These are phyloP conservation scores for Camelina hispida DNA, from an alignment of 345 rosid species.

Conservation along the genomic window DNA sequence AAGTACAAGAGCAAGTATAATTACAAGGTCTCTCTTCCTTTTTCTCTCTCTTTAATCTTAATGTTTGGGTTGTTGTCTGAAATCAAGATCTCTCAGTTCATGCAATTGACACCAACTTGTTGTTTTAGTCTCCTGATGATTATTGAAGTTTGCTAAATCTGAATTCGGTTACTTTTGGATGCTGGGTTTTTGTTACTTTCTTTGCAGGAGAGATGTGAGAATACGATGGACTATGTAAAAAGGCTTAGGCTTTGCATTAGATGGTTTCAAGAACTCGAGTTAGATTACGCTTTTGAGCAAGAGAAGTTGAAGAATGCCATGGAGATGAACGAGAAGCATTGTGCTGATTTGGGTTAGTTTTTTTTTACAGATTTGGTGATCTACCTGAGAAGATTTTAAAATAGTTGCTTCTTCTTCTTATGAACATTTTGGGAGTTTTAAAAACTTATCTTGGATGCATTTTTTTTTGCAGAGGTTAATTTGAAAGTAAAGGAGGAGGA, in stretches of 20 bases:
- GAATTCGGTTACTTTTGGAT: not conserved
- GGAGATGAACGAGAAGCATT: slow-evolving; percentile 70
- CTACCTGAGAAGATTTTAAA: not conserved
- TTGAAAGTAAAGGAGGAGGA: slow-evolving; percentile 91
- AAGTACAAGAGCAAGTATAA: slow-evolving; percentile 74
- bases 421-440: too few relatives aligned
- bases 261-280: slow-evolving; percentile 98
- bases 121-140: not conserved
- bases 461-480: slow-evolving; percentile 72
- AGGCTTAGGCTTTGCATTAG: slow-evolving; percentile 88
- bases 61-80: not conserved
- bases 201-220: slow-evolving; percentile 91
- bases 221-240: slow-evolving; percentile 83
- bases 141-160: slow-evolving; percentile 14
- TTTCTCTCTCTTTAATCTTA: not conserved
- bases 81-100: slow-evolving; percentile 27
- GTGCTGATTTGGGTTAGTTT: slow-evolving; percentile 74
- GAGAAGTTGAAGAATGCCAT: slow-evolving; percentile 73
- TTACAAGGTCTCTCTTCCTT: slow-evolving; percentile 64
- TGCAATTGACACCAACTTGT: slow-evolving; percentile 32
- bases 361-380: slow-evolving; percentile 19
- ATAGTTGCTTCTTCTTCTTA: slow-evolving; percentile 11
- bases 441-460: too few relatives aligned
- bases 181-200: not conserved
- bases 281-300: slow-evolving; percentile 78